These are phyloP conservation scores for Oryza longistaminata DNA, from an alignment of 176 grass and related monocot species.

Conservation along the genomic window DNA sequence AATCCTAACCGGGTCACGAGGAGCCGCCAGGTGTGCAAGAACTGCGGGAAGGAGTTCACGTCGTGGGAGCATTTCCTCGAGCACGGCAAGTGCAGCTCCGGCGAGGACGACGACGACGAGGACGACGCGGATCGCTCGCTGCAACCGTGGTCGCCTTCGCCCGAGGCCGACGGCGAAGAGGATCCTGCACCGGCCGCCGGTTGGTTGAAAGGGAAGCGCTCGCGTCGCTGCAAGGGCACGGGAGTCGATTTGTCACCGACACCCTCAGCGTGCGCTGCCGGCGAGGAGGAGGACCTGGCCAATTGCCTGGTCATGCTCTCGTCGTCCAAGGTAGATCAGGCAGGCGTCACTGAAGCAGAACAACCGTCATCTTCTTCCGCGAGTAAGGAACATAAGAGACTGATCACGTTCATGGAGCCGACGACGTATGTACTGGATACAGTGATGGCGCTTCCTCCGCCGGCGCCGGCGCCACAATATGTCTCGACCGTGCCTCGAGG, in stretches of 20 bases:
- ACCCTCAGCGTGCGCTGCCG: neutral
- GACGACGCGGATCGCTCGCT: constrained; percentile 29
- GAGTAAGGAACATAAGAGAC: constrained; percentile 30
- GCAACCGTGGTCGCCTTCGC: constrained; percentile 31
- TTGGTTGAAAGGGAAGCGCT: constrained; percentile 69
- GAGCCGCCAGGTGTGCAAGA: constrained; percentile 65
- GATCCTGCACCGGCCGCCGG: constrained; percentile 19
- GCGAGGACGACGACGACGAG: constrained; percentile 37
- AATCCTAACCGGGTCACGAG: constrained; percentile 57
- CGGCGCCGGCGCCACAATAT: constrained; percentile 15
- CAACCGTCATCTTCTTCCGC: constrained; percentile 22
- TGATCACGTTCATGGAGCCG: constrained; percentile 33
- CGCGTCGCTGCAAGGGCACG: constrained; percentile 43
- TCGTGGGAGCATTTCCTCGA: constrained; percentile 69
- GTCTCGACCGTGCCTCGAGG: constrained; percentile 24
- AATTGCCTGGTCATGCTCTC: constrained; percentile 83
- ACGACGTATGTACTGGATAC: neutral
- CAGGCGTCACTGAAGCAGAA: neutral
- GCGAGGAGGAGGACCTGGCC: constrained; percentile 68
- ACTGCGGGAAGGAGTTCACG: constrained; percentile 69
- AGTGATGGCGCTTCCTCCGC: neutral
- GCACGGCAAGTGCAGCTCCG: constrained; percentile 66
- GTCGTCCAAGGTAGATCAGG: constrained; percentile 26
- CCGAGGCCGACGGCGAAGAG: constrained; percentile 34
- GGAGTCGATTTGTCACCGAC: neutral